Evolutionary conservation across 2,329 filamentous ascomycete genomes (phyloP).

Genomic region (Bipolaris sorokiniana): DNA sequence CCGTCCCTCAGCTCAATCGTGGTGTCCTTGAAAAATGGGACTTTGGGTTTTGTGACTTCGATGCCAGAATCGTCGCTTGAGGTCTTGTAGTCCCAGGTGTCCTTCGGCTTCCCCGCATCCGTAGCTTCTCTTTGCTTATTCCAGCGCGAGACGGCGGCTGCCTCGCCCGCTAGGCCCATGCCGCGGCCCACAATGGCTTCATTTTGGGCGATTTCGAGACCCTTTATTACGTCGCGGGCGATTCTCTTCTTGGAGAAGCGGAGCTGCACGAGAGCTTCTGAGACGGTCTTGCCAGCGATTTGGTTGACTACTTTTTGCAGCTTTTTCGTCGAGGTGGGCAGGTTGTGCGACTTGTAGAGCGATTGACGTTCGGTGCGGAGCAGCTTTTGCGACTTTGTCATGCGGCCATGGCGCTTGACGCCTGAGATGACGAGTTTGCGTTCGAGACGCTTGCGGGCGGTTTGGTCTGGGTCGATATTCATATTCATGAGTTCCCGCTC

Average conservation of each 20-base stretch:
- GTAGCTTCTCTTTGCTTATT: conserved; percentile 23
- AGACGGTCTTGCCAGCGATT: conserved; percentile 90
- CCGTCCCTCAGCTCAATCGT: conserved; percentile 78
- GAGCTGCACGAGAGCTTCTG: conserved; percentile 95
- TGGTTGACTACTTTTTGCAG: conserved; percentile 83
- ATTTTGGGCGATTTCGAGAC: conserved; percentile 81
- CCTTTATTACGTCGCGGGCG: conserved; percentile 77
- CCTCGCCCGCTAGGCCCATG: conserved; percentile 72
- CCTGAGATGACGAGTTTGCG: conserved; percentile 82
- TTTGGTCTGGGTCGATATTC: conserved; percentile 74
- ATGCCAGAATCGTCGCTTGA: conserved; percentile 15
- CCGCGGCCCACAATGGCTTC: conserved; percentile 78
- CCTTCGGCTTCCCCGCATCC: conserved; percentile 17
- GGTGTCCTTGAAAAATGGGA: conserved; percentile 47
- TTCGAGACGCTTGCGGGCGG: conserved; percentile 75
- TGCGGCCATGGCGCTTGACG: conserved; percentile 70
- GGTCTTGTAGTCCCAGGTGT: conserved; percentile 20
- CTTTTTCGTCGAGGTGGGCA: conserved; percentile 92
- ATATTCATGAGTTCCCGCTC: conserved; percentile 63
- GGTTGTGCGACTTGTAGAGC: conserved; percentile 68
- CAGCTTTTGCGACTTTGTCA: conserved; percentile 71
- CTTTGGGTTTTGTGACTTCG: conserved; percentile 14
- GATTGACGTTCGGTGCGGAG: conserved; percentile 68
- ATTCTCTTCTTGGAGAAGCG: conserved; percentile 93
- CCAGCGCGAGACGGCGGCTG: conserved; percentile 29